Evolutionary conservation across 2,329 filamentous ascomycete genomes (phyloP).

Genomic region (Aspergillus sclerotialis): DNA sequence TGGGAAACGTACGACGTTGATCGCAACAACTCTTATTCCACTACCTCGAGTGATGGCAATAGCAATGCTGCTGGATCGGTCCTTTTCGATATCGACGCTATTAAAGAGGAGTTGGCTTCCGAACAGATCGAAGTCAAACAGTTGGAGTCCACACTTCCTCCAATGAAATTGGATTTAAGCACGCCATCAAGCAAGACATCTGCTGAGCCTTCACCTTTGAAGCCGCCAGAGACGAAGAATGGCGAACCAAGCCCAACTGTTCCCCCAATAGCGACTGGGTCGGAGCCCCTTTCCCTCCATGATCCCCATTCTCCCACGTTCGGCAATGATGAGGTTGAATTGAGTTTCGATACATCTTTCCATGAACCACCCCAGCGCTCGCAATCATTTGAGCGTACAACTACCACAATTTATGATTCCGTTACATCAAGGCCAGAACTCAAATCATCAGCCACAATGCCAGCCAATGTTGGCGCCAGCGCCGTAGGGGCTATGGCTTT

Average conservation of each 20-base stretch:
- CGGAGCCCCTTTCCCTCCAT: conserved; percentile 7
- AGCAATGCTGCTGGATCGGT: conserved; percentile 43
- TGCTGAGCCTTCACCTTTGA: conserved; percentile 16
- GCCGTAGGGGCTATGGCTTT: conserved; percentile 24
- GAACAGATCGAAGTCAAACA: conserved; percentile 68
- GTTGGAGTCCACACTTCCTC: conserved; percentile 78
- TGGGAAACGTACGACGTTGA: conserved; percentile 90
- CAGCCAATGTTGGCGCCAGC: conserved; percentile 18
- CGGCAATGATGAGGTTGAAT: conserved; percentile 44
- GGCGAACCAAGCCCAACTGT: conserved; percentile 29
- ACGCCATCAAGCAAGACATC: conserved; percentile 13
- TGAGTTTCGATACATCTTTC: conserved; percentile 66
- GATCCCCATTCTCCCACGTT: conserved; percentile 6
- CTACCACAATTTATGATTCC: conserved; percentile 5
- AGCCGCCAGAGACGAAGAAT: conserved; percentile 34
- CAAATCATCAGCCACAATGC: conserved; percentile 25
- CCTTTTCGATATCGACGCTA: conserved; percentile 92
- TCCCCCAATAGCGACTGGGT: conserved; percentile 14
- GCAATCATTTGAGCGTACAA: conserved; percentile 10
- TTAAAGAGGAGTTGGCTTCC: conserved; percentile 72
- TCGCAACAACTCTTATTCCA: conserved; percentile 22
- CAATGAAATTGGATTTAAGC: conserved; percentile 69
- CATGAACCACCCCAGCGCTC: conserved; percentile 29
- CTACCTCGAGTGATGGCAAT: conserved; percentile 18
- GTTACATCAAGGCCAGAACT: conserved; percentile 19